Evolutionary conservation across 2,329 filamentous ascomycete genomes (phyloP), one percentile per base, ranked within the genome.

Genomic region (Elsinoe arachidis): DNA sequence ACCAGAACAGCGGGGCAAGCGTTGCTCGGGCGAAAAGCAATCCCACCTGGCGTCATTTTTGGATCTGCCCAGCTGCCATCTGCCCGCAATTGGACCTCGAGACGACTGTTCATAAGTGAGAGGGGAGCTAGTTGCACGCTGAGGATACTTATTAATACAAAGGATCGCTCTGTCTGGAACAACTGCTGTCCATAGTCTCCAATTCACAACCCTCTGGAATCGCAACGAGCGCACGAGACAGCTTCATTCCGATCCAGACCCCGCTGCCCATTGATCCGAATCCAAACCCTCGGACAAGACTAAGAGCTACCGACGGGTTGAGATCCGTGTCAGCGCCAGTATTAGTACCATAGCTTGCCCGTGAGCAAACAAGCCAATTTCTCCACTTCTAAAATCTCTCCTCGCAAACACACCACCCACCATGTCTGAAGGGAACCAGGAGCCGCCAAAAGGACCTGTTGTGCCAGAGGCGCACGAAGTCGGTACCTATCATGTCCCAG

Each of bases 391-490:
- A 26, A 52, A 52, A 34, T 26, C 39, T 44, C 55, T 34, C 23
- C 26, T 17, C 17, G 53, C 2, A 19, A 30, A 11, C 11, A 23
- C 37, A 19, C 38, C 38, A 21, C 39, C 44, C 47, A 65, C 21
- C 58, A 77, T 77, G 74, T 76, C 74, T 61, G 74, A 77, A 63
- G 74, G 74, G 61, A 61, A 68, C 54, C 66, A 69, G 38, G 68
- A 72, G 64, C 73, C 73, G 33, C 65, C 67, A 26, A 23, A 64
- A 61, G 58, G 51, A 64, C 80, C 79, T 49, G 84, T 87, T 66
- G 86, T 90, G 66, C 78, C 79, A 61, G 87, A 90, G 78, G 86
- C 87, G 67, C 86, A 90, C 72, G 74, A 84, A 68, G 86, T 90
- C 65, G 84, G 88, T 72, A 90, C 86, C 17, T 89, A 75, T 72